These are phyloP conservation scores for Perkinsus olseni DNA, from an alignment of 169 alveolate species.

Conservation along the genomic window DNA sequence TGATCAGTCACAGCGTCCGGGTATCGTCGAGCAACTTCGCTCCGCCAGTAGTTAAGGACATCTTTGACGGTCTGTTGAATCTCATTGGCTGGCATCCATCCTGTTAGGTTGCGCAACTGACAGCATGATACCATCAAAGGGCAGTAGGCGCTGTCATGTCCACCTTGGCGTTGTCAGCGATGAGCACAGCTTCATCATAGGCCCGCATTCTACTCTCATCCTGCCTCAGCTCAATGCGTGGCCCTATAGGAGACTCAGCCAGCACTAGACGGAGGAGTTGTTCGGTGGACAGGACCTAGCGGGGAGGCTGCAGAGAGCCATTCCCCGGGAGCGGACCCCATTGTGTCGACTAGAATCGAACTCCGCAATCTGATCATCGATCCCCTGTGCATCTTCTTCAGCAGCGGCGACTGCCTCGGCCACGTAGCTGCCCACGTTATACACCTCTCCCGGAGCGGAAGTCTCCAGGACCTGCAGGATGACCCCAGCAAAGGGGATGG, in stretches of 20 bases:
- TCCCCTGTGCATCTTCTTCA: neutral
- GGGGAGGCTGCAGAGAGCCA: neutral
- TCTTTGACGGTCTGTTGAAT: neutral
- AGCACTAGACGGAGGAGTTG: neutral
- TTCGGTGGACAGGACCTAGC: neutral
- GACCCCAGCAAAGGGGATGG: neutral
- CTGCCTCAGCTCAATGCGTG: neutral
- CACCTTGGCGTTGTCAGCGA: constrained; percentile 8
- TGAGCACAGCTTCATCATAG: neutral
- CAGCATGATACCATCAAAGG: too few relatives aligned
- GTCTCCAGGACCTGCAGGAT: neutral
- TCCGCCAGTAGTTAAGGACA: constrained; percentile 5
- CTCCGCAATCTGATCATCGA: too few relatives aligned
- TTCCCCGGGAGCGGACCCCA: neutral
- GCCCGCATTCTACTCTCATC: neutral
- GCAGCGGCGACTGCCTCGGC: neutral
- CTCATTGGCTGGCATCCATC: constrained; percentile 1
- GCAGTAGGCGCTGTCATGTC: too few relatives aligned
- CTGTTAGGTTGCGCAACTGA: neutral
- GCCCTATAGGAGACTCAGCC: neutral
- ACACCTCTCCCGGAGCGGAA: constrained; percentile 8
- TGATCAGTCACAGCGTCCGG: neutral
- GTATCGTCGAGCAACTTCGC: constrained; percentile 3
- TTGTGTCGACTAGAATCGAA: neutral
- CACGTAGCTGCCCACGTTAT: neutral